These are phyloP conservation scores for Pneumocystis murina DNA, from an alignment of 1,139 yeast species.

Conservation along the genomic window DNA sequence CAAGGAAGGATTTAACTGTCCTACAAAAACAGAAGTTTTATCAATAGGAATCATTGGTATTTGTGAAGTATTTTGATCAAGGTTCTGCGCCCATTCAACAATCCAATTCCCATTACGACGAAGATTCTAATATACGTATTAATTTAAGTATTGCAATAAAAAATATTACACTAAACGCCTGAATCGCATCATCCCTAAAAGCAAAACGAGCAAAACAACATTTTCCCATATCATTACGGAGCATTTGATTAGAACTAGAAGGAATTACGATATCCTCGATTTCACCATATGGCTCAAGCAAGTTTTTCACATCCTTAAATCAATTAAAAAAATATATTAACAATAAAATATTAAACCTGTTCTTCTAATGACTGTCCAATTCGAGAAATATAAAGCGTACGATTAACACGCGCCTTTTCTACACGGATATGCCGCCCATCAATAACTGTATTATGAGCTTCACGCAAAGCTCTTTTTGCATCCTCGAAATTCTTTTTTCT, in stretches of 20 bases:
- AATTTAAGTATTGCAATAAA: conserved; percentile 17
- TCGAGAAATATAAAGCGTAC: conserved; percentile 44
- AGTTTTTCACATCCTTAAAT: conserved; percentile 24
- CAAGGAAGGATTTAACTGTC: conserved; percentile 42
- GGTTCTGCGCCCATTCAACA: conserved; percentile 78
- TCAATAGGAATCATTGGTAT: conserved; percentile 35
- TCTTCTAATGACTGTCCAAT: not conserved
- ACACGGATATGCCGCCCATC: conserved; percentile 70
- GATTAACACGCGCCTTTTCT: conserved; percentile 78
- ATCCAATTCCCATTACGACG: conserved; percentile 29
- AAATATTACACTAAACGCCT: conserved; percentile 46
- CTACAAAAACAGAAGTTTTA: conserved; percentile 60
- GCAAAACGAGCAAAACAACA: conserved; percentile 73
- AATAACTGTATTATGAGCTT: conserved; percentile 53
- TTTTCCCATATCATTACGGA: conserved; percentile 16
- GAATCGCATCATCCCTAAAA: conserved; percentile 77
- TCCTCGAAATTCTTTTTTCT: conserved; percentile 43
- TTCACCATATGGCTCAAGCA: conserved; percentile 48
- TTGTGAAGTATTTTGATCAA: conserved; percentile 21
- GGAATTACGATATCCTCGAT: conserved; percentile 43
- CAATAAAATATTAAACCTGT: not conserved
- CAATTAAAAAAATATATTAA: conserved; percentile 1
- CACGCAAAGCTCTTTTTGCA: conserved; percentile 49
- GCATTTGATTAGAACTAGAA: conserved; percentile 17
- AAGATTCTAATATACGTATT: conserved; percentile 31